phyloP scores from a whole-genome alignment of 345 rosid genomes.

The Arabidopsis suecica region DNA sequence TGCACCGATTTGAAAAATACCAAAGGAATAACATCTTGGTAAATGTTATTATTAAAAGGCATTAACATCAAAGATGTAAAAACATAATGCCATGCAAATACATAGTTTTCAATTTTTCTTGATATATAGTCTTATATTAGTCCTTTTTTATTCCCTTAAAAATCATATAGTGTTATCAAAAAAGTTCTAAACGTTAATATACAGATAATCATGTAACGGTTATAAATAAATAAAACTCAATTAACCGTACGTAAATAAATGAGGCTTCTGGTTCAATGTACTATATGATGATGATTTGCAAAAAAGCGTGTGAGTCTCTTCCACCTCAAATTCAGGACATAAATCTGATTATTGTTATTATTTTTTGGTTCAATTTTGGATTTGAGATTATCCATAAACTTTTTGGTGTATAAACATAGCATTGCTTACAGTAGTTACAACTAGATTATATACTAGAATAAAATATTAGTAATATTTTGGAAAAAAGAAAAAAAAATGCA shows the following conservation, averaged over 20 bases:
- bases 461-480: background rate
- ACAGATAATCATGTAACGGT: background rate
- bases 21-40: background rate
- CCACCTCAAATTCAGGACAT: conserved; percentile 42
- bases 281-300: conserved; percentile 6
- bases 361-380: conserved; percentile 15
- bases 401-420: background rate
- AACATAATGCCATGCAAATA: conserved; percentile 14
- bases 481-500: conserved; percentile 33
- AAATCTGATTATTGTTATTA: background rate
- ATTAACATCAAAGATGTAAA: background rate
- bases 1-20: conserved; percentile 14
- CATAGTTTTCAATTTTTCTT: background rate
- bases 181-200: background rate
- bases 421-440: background rate
- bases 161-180: background rate
- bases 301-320: conserved; percentile 42
- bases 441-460: background rate
- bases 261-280: conserved; percentile 38
- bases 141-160: background rate
- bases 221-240: background rate
- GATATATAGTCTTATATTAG: background rate
- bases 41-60: background rate
- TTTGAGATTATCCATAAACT: background rate
- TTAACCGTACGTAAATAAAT: conserved; percentile 33